phyloP scores from a whole-genome alignment of 192 early-diverging fungal genomes.

The Chytriomyces sp. region DNA sequence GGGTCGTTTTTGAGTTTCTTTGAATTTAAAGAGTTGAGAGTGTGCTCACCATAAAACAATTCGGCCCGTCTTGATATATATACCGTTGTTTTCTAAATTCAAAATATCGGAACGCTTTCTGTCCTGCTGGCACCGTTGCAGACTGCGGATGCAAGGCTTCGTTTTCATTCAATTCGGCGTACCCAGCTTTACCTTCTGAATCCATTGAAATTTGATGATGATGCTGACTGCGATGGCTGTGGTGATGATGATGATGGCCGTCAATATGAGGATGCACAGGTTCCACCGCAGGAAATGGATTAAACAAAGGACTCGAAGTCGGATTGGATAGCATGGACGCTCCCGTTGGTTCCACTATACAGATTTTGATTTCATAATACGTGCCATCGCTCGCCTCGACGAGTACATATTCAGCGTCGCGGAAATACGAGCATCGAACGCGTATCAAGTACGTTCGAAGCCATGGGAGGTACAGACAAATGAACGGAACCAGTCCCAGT shows the following conservation, averaged over 20 bases:
- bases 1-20: not conserved
- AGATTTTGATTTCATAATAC: slow-evolving; percentile 33
- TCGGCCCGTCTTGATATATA: slow-evolving; percentile 33
- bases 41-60: slow-evolving; percentile 43
- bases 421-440: slow-evolving; percentile 26
- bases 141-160: not conserved
- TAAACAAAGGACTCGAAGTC: not conserved
- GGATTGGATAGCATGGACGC: not conserved
- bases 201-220: not conserved
- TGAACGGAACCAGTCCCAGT: slow-evolving; percentile 34
- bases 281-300: slow-evolving; percentile 15
- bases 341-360: slow-evolving; percentile 6
- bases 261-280: not conserved
- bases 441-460: slow-evolving; percentile 31
- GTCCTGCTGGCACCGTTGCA: not conserved
- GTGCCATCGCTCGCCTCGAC: slow-evolving; percentile 35
- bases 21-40: not conserved
- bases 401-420: slow-evolving; percentile 42
- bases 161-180: not conserved
- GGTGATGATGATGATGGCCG: no score
- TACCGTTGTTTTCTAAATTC: slow-evolving; percentile 52
- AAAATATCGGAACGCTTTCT: slow-evolving; percentile 36
- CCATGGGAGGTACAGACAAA: slow-evolving; percentile 34
- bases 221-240: not conserved
- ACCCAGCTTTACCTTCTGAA: not conserved